Percentiles rank a stretch among this genome's conserved stretches.
Conservation (phyloP, 306 rosid genomes). For the Senna tora region DNA sequence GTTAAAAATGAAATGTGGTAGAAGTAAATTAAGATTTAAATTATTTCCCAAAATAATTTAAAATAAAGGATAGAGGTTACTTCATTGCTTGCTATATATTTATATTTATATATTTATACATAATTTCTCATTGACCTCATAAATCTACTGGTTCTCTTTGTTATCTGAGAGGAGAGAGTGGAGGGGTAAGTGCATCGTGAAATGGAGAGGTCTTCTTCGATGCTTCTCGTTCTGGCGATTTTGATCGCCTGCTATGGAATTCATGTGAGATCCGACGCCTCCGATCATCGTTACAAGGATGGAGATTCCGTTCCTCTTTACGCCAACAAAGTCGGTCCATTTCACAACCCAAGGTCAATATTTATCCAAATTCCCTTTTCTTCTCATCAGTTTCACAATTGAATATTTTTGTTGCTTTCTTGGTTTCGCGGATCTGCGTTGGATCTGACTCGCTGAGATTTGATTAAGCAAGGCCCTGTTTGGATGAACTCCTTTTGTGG, state of each 20-base stretch:
- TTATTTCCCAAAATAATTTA: neutral
- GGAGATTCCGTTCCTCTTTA: constrained; percentile 69
- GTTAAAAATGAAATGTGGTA: neutral
- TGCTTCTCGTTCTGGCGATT: constrained; percentile 46
- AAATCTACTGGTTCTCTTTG: neutral
- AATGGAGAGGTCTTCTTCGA: constrained; percentile 41
- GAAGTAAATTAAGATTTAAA: neutral
- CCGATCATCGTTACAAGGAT: constrained; percentile 70
- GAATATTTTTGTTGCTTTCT: neutral
- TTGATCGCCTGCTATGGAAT: constrained; percentile 39
- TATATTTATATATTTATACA: neutral
- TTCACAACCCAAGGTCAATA: constrained; percentile 78
- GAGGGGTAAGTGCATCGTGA: constrained; percentile 6
- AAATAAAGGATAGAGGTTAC: neutral
- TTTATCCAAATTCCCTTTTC: neutral
- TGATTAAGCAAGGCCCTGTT: neutral
- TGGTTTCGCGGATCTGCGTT: constrained; percentile 31
- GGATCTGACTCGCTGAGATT: constrained; percentile 30
- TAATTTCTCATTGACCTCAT: neutral
- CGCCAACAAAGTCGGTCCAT: constrained; percentile 87
- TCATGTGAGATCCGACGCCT: constrained; percentile 66
- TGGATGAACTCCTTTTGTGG: constrained; percentile 3
- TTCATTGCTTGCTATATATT: no score
- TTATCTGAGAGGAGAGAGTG: constrained; percentile 12
- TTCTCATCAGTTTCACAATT: neutral